Percentiles rank a stretch among this genome's conserved stretches.
Evolutionary conservation across 106 monocot genomes (phyloP).

Genomic region (Alisma plantagoaquatica): DNA sequence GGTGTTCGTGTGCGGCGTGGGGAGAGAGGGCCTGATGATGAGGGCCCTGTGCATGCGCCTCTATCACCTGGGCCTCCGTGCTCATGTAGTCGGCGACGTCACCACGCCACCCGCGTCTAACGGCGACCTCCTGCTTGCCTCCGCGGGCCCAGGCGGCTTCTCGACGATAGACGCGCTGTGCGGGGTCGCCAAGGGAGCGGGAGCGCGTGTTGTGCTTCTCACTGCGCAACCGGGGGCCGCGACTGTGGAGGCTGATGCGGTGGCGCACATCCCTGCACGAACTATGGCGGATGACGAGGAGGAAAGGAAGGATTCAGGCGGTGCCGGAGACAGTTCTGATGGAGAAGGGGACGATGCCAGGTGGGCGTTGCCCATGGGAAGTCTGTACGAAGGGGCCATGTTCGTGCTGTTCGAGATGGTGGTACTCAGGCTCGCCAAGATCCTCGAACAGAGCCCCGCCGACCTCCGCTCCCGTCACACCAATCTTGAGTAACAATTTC

Average conservation of each 20-base stretch:
- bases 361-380: slow-evolving; percentile 72
- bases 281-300: slow-evolving; percentile 82
- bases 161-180: slow-evolving; percentile 89
- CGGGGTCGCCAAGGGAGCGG: slow-evolving; percentile 37
- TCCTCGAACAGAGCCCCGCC: slow-evolving; percentile 25
- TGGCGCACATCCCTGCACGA: slow-evolving; percentile 60
- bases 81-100: slow-evolving; percentile 77
- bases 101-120: slow-evolving; percentile 62
- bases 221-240: slow-evolving; percentile 56
- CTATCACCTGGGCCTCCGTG: slow-evolving; percentile 76
- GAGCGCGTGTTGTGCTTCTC: slow-evolving; percentile 54
- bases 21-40: slow-evolving; percentile 88
- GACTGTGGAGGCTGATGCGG: slow-evolving; percentile 33
- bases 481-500: slow-evolving; percentile 78
- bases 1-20: slow-evolving; percentile 83
- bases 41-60: slow-evolving; percentile 90
- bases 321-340: background rate
- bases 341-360: background rate
- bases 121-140: slow-evolving; percentile 79
- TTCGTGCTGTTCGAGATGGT: slow-evolving; percentile 95
- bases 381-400: slow-evolving; percentile 90
- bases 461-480: slow-evolving; percentile 68
- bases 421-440: slow-evolving; percentile 36
- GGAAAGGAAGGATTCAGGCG: background rate
- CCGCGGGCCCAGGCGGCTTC: slow-evolving; percentile 83